Evolutionary conservation across 345 rosid genomes (phyloP).

Genomic region (Linum tenue): DNA sequence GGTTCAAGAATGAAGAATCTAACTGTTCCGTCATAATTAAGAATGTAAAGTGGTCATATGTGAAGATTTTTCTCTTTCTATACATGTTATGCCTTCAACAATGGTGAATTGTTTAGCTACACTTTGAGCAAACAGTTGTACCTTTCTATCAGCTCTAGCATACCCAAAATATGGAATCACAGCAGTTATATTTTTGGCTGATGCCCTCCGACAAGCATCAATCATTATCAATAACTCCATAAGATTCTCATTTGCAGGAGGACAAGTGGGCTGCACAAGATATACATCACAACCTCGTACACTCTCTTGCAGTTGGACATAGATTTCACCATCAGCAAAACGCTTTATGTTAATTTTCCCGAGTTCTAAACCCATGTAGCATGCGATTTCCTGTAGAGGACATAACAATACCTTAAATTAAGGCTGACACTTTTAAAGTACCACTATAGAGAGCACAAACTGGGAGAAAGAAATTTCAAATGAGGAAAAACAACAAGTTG

Average conservation of each 20-base stretch:
- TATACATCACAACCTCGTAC: constrained; percentile 95
- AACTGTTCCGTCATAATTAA: neutral
- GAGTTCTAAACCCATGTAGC: constrained; percentile 91
- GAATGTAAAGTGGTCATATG: neutral
- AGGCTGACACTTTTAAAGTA: neutral
- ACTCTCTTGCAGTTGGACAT: constrained; percentile 94
- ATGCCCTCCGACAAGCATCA: constrained; percentile 95
- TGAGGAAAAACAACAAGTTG: no score
- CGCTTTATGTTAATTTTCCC: constrained; percentile 87
- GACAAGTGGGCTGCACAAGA: constrained; percentile 94
- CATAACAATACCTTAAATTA: neutral
- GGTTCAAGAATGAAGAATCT: neutral
- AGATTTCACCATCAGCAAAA: constrained; percentile 94
- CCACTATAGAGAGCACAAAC: neutral
- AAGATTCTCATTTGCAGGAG: constrained; percentile 96
- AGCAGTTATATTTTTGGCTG: constrained; percentile 83
- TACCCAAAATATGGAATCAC: constrained; percentile 97
- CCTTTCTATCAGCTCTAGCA: constrained; percentile 98
- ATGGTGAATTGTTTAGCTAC: neutral
- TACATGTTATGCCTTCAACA: neutral
- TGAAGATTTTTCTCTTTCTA: neutral
- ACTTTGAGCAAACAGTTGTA: constrained; percentile 9
- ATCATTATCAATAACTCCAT: constrained; percentile 95
- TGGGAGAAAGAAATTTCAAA: no score
- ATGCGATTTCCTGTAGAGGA: constrained; percentile 61